Conservation (phyloP, 352 stramenopile species). For the Globisporangium iwayamae region DNA sequence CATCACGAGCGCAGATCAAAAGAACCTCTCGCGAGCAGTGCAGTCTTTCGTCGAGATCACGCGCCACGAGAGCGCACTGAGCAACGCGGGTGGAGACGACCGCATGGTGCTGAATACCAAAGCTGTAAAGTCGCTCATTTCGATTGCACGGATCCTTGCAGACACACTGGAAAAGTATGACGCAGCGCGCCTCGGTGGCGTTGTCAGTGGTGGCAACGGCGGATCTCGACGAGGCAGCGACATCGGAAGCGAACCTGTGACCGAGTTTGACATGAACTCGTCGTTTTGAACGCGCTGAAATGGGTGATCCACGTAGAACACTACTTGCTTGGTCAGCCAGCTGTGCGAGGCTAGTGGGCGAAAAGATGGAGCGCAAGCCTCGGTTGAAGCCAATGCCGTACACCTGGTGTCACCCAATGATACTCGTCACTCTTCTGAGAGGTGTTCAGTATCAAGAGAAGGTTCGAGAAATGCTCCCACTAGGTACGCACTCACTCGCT, state of each 20-base stretch:
- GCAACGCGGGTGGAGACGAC: constrained; percentile 4
- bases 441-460: constrained; percentile 16
- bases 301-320: neutral
- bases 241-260: constrained; percentile 22
- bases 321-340: neutral
- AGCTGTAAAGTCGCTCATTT: constrained; percentile 35
- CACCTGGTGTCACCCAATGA: neutral
- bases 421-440: constrained; percentile 11
- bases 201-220: neutral
- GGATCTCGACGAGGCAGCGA: constrained; percentile 11
- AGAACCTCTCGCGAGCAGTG: constrained; percentile 28
- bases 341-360: neutral
- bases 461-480: constrained; percentile 34
- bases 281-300: constrained; percentile 6
- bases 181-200: neutral
- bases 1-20: constrained; percentile 24
- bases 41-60: constrained; percentile 34
- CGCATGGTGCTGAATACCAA: constrained; percentile 19
- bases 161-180: constrained; percentile 40
- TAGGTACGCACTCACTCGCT: neutral
- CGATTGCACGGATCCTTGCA: constrained; percentile 43
- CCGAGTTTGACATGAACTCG: constrained; percentile 28
- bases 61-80: constrained; percentile 6
- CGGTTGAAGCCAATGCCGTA: neutral
- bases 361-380: neutral